These are phyloP conservation scores for Pseudogymnoascus pannorum DNA, from an alignment of 2,329 filamentous ascomycete species.

Conservation along the genomic window DNA sequence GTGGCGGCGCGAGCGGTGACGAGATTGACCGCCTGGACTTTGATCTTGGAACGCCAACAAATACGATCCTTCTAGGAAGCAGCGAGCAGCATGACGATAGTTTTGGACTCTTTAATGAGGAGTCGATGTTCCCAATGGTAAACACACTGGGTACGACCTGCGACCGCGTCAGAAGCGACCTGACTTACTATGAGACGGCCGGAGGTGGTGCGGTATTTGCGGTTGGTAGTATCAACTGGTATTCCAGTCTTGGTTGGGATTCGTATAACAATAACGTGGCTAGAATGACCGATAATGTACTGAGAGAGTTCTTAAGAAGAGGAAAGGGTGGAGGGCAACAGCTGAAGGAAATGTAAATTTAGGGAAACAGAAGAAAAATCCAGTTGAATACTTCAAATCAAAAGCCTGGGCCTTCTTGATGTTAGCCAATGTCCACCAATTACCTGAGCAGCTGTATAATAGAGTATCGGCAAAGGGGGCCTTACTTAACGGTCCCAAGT, in stretches of 20 bases:
- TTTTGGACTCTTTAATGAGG: conserved; percentile 24
- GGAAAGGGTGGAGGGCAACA: conserved; percentile 8
- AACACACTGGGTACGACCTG: conserved; percentile 20
- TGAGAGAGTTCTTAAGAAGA: conserved; percentile 18
- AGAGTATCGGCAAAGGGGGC: not conserved
- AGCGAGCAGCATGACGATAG: conserved; percentile 19
- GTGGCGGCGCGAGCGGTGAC: conserved; percentile 30
- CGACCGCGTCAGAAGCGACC: conserved; percentile 20
- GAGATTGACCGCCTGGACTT: conserved; percentile 32
- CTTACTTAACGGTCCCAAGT: not conserved
- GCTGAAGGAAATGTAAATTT: not conserved
- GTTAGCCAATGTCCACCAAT: not conserved
- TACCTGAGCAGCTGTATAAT: not conserved
- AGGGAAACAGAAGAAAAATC: not conserved
- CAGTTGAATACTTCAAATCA: not conserved
- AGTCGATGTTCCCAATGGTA: conserved; percentile 22
- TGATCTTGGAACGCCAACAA: conserved; percentile 25
- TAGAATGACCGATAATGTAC: conserved; percentile 22
- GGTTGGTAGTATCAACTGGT: conserved; percentile 28
- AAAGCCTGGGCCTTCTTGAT: not conserved
- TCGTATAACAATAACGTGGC: conserved; percentile 25
- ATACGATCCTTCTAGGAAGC: conserved; percentile 26
- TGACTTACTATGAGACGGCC: conserved; percentile 22
- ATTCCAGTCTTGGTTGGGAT: conserved; percentile 21
- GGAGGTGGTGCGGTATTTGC: conserved; percentile 23